Conservation (phyloP, 108 stramenopile species). For the Nitzschia putrida region DNA sequence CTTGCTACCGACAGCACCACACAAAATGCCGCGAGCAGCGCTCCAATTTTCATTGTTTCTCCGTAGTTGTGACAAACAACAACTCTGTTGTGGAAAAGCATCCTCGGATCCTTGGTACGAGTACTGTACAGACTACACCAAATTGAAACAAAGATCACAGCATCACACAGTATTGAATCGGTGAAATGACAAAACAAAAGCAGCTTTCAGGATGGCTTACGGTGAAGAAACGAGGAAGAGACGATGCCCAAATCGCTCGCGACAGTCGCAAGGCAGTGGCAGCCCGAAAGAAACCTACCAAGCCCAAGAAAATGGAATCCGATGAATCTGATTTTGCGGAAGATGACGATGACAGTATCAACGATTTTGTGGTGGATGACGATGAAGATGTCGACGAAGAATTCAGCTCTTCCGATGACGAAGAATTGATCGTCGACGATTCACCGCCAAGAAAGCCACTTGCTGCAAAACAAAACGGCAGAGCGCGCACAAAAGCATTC, state of each 20-base stretch:
- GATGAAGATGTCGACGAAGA: constrained; percentile 39
- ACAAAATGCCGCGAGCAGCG: too few relatives aligned
- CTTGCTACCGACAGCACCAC: background rate
- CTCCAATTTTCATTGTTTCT: too few relatives aligned
- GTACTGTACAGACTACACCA: too few relatives aligned
- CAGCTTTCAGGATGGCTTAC: constrained; percentile 49
- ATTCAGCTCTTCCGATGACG: constrained; percentile 2
- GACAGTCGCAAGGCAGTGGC: constrained; percentile 30
- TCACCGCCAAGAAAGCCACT: background rate
- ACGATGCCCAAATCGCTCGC: constrained; percentile 50
- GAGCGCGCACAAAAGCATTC: too few relatives aligned
- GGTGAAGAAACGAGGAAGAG: constrained; percentile 62
- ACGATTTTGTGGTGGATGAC: constrained; percentile 34
- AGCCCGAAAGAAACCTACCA: constrained; percentile 12
- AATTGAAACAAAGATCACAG: too few relatives aligned
- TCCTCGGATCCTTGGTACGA: too few relatives aligned
- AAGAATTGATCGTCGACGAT: constrained; percentile 7
- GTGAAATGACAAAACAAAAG: background rate
- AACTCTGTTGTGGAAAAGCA: too few relatives aligned
- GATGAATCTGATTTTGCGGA: constrained; percentile 44
- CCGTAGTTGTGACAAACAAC: too few relatives aligned
- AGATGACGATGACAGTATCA: constrained; percentile 39
- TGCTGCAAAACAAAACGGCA: background rate
- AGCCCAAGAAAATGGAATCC: constrained; percentile 29
- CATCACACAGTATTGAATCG: too few relatives aligned